Base-by-base conservation (phyloP, 768 basidiomycete species). In the Trichaptum fuscoviolaceum region DNA sequence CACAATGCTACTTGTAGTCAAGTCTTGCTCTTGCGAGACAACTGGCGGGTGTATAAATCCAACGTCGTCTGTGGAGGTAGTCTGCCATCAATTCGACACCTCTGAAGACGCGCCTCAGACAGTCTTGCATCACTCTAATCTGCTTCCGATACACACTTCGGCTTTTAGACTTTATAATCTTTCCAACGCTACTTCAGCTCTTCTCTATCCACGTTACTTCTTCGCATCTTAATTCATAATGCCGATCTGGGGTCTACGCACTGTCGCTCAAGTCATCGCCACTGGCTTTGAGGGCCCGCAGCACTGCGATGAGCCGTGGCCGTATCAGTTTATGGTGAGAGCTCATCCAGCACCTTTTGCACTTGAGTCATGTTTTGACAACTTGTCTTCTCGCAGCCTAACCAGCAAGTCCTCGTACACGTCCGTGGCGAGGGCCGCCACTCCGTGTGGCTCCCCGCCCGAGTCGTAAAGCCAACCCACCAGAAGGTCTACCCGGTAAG, bases 221-320 rank as follows among this genome's bases (percentile, higher is more conserved):
- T 30, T 8, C 30, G 30, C 30, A 30, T 20, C 42, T 15, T 52
- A 61, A 61, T 25, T 17, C 59, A 61, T 25, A 61, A 61, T 61
- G 59, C 59, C 59, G 25, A 61, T 61, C 30, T 34, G 24, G 25
- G 59, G 59, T 18, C 59, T 61, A 4, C 24, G 30, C 25, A 61
- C 59, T 24, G 59, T 61, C 24, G 59, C 59, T 34, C 25, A 25
- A 61, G 24, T 25, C 15, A 61, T 61, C 59, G 59, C 59, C 18
- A 34, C 59, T 34, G 59, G 59, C 30, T 61, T 25, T 17, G 59
- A 61, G 25, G 59, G 59, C 59, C 59, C 59, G 8, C 59, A 61
- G 30, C 59, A 61, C 15, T 25, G 24, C 18, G 59, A 61, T 34
- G 59, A 61, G 59, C 59, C 59, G 30, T 61, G 59, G 59, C 25